A percentile compares a stretch with the other conserved stretches of the same genome.
phyloP scores from a whole-genome alignment of 352 stramenopile genomes.

The Thraustochytrium sp. region DNA sequence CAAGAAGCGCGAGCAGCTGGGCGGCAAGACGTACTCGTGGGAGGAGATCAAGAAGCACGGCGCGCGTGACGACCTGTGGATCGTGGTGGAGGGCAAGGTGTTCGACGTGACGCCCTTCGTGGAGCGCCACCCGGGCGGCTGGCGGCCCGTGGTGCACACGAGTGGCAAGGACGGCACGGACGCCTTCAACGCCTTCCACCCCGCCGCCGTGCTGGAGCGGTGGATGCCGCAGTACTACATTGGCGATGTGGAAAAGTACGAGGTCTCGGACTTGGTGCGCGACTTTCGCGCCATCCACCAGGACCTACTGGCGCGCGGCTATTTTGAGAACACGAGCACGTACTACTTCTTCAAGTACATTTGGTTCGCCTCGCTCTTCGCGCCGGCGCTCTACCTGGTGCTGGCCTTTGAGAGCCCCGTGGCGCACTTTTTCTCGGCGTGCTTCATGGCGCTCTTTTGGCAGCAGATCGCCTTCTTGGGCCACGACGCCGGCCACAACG shows the following conservation, averaged over 20 bases:
- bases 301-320: conserved; percentile 54
- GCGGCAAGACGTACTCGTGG: background rate
- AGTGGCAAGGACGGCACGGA: conserved; percentile 56
- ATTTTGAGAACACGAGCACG: conserved; percentile 60
- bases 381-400: conserved; percentile 45
- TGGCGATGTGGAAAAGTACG: conserved; percentile 46
- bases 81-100: conserved; percentile 56
- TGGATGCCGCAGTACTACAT: conserved; percentile 50
- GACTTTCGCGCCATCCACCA: conserved; percentile 59
- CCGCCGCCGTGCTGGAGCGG: conserved; percentile 44
- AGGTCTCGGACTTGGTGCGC: conserved; percentile 49
- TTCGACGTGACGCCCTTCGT: conserved; percentile 60
- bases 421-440: conserved; percentile 52
- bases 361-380: conserved; percentile 46
- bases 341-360: conserved; percentile 50
- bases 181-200: conserved; percentile 49
- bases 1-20: background rate
- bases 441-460: conserved; percentile 64
- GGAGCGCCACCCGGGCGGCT: conserved; percentile 51
- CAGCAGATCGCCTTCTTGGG: conserved; percentile 70
- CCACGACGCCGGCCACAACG: conserved; percentile 67
- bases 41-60: conserved; percentile 49
- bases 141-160: conserved; percentile 51
- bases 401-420: conserved; percentile 47
- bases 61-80: conserved; percentile 43